Base-by-base conservation (phyloP, 768 basidiomycete species). In the Filobasidium wieringae region DNA sequence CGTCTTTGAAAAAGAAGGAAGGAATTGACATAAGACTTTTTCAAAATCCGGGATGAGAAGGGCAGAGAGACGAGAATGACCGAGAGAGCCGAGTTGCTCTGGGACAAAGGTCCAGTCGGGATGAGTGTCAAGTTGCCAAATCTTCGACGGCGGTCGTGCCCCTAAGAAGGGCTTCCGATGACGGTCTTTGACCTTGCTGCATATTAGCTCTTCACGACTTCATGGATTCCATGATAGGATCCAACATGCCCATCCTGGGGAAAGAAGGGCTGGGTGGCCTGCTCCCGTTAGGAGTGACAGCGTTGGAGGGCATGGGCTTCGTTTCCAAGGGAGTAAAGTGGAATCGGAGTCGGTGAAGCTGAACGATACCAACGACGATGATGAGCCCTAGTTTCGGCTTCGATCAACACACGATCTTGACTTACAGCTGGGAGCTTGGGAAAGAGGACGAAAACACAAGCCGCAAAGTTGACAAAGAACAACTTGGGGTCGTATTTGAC, bases 401-500 rank as follows among this genome's bases (percentile, higher is more conserved):
- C n/a, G n/a, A n/a, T 7, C 8, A 15, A 24, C 15, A 39, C 14
- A 19, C 15, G 4, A 17, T 1, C 19, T 5, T 4, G 27, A 64
- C 81, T 64, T 74, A 91, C 91, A 76, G 86, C 83, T 39, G 95
- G 95, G n/a, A 97, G 80, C 75, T 97, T 97, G 29, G 95, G 92
- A 63, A 95, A 84, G 60, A 97, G 81, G 26, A 87, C 86, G 61
- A 92, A 77, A 33, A 76, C 63, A 14, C 85, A 78, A 2, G 89
- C 85, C 2, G 85, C 77, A 60, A 97, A 79, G 68, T 97, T 97
- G 69, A 99, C 77, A 32, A 86, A 83, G 71, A 99, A 99, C 53
- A 93, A 66, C 81, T 87, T 90, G 8, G 88, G 90, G 64, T 99
- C 84, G 75, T 97, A 99, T 66, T 88, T 84, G 17, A 92, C 96